Evolutionary conservation across 768 basidiomycete genomes (phyloP), one percentile per base, ranked within the genome.

Genomic region (Russula olivacea): DNA sequence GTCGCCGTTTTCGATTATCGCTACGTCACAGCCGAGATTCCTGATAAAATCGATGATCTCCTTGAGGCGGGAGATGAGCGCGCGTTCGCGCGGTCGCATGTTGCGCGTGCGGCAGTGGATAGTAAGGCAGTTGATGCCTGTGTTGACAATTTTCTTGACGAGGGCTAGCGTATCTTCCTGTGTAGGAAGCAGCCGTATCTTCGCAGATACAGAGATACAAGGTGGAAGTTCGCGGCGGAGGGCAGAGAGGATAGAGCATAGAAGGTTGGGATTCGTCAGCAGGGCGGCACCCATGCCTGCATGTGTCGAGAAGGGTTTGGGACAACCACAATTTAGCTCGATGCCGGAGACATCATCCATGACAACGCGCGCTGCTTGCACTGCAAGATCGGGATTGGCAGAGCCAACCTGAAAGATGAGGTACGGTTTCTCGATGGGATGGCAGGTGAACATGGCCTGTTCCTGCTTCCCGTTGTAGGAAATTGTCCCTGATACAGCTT

Each of bases 241-340:
- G 6, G 90, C 87, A 0, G 81, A 83, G 34, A 99, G 81, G 69
- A 99, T 98, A 21, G 87, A 81, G 71, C 93, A 94, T 10, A 99
- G 81, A 36, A 93, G 78, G 70, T 98, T 93, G 0, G 97, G 94
- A 40, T 89, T 96, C 4, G 89, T 85, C 55, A 99, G 83, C 15
- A 99, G 79, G 3, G 95, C 96, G 0, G 97, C 96, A 10, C 97
- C 97, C 95, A 98, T 98, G 0, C 97, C 97, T 0, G 88, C 76
- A 68, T 91, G 88, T 0, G 92, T 93, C 23, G 93, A 96, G 74
- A 98, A 98, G 0, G 94, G 91, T 69, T 96, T 96, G 0, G 95
- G 95, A 71, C 96, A 99, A 0, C 96, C 97, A 71, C 97, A 98
- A 73, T 98, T 98, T 64, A 99, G 86, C 73, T 98, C 97, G 69